Conservation (phyloP, 2,329 filamentous ascomycete genomes). For the Colletotrichum sp. region DNA sequence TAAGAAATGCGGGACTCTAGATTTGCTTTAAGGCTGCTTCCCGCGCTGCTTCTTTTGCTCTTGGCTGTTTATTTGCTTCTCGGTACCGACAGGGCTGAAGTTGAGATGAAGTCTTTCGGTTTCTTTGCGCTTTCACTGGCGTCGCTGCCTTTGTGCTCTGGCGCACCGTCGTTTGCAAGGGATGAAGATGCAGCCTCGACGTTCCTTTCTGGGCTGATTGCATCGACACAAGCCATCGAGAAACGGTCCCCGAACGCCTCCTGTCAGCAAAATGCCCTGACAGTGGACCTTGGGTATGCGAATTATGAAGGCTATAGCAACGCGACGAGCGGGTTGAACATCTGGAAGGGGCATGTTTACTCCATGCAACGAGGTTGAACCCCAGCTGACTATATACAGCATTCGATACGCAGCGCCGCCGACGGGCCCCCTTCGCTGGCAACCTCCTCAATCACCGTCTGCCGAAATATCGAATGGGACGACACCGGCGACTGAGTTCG, state of each 20-base stretch:
- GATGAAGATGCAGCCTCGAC: not conserved
- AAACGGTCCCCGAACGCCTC: not conserved
- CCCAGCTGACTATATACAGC: constrained; percentile 25
- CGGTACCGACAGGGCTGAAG: not conserved
- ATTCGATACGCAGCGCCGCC: constrained; percentile 51
- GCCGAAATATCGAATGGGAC: constrained; percentile 26
- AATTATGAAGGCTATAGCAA: constrained; percentile 49
- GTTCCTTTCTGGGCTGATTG: not conserved
- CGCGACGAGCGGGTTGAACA: constrained; percentile 39
- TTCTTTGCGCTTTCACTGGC: not conserved
- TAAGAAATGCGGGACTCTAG: not conserved
- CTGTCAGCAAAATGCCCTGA: not conserved
- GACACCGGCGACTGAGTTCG: constrained; percentile 34
- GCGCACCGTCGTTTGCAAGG: not conserved
- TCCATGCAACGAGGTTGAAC: not conserved
- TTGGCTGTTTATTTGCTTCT: not conserved
- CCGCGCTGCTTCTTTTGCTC: not conserved
- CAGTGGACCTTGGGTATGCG: constrained; percentile 50
- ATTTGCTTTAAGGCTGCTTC: not conserved
- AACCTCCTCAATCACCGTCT: constrained; percentile 38
- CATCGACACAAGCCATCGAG: not conserved
- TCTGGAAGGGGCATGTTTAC: constrained; percentile 47
- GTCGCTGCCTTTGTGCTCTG: not conserved
- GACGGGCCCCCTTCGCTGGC: constrained; percentile 46
- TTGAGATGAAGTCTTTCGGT: not conserved